phyloP scores from a whole-genome alignment of 176 grass and related monocot species.

The Hsuehochloa calcarea region DNA sequence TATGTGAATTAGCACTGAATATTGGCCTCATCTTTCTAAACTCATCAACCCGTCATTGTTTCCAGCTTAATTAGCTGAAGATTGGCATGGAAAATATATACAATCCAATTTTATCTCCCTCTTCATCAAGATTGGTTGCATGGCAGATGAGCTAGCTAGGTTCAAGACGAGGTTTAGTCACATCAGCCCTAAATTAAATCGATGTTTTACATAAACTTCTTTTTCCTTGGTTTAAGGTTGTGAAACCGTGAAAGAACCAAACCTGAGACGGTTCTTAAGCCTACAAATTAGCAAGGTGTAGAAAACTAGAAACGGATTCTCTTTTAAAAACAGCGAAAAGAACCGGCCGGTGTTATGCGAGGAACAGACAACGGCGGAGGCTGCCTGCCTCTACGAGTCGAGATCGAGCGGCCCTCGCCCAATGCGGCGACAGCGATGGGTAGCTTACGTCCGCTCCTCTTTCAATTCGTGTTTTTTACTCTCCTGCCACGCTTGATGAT shows the following conservation, averaged over 20 bases:
- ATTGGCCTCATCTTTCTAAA: neutral
- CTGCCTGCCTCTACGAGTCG: neutral
- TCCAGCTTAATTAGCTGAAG: neutral
- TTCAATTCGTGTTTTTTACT: neutral
- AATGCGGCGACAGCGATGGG: neutral
- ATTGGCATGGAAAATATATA: neutral
- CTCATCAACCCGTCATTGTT: neutral
- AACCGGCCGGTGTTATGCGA: neutral
- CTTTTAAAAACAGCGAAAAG: neutral
- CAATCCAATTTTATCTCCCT: neutral
- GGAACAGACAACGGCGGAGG: constrained; percentile 6
- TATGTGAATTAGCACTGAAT: neutral
- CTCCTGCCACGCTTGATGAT: neutral
- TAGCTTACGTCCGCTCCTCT: neutral
- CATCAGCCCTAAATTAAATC: neutral
- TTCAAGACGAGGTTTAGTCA: neutral
- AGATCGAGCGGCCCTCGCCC: neutral
- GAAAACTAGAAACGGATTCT: neutral
- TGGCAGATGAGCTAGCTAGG: neutral
- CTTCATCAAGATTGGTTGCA: neutral
- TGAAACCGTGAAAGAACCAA: neutral
- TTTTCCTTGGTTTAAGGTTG: neutral
- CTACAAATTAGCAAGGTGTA: neutral
- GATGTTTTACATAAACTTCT: neutral
- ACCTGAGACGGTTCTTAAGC: neutral